phyloP scores from a whole-genome alignment of 768 basidiomycete genomes.

The Cubamyces lactineus region DNA sequence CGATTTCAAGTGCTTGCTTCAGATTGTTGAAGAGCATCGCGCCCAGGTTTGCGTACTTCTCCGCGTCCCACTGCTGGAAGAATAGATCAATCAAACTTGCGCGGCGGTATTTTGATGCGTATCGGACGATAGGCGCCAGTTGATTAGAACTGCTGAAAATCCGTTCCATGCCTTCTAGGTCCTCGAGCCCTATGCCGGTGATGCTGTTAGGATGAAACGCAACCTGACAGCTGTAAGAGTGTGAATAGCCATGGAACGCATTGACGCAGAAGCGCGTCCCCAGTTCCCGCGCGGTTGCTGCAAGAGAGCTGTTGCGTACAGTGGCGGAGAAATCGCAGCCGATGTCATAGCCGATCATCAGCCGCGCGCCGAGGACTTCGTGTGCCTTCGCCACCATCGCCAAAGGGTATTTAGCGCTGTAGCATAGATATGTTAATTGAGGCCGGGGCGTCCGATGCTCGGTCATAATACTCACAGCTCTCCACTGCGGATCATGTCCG shows the following conservation, averaged over 20 bases:
- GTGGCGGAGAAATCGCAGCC: conserved; percentile 26
- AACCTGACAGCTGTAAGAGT: conserved; percentile 39
- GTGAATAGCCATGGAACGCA: conserved; percentile 42
- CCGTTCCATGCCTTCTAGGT: conserved; percentile 28
- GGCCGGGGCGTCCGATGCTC: too few relatives aligned
- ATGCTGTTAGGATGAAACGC: conserved; percentile 37
- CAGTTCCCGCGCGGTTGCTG: neutral
- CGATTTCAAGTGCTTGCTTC: conserved; percentile 30
- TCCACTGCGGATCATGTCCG: conserved; percentile 26
- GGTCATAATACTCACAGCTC: conserved; percentile 27
- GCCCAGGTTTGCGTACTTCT: conserved; percentile 40
- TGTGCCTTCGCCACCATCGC: conserved; percentile 9
- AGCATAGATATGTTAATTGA: too few relatives aligned
- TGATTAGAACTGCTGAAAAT: conserved; percentile 25
- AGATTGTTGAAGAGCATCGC: conserved; percentile 34
- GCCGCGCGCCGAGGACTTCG: neutral
- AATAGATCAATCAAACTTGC: conserved; percentile 36
- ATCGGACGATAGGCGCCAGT: conserved; percentile 32
- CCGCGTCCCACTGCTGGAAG: conserved; percentile 40
- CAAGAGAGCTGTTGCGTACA: conserved; percentile 14
- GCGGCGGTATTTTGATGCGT: conserved; percentile 34
- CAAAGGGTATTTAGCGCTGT: conserved; percentile 14
- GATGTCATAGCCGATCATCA: conserved; percentile 23
- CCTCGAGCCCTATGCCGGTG: conserved; percentile 39
- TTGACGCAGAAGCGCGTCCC: conserved; percentile 22